phyloP scores from a whole-genome alignment of 2,329 filamentous ascomycete genomes.

The Aspergillus pseudonomiae region DNA sequence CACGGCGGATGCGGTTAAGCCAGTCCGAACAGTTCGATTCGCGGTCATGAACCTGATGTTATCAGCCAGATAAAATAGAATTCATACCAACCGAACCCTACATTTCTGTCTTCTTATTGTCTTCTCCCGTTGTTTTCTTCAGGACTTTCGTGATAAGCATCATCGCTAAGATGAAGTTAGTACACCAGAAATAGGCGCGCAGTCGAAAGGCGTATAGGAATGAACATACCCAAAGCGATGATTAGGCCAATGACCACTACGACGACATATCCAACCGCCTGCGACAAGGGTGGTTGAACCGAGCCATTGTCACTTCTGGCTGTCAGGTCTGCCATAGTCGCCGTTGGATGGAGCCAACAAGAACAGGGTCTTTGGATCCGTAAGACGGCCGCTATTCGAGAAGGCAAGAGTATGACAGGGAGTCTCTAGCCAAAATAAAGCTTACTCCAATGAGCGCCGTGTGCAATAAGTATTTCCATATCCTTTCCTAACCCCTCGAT shows the following conservation, averaged over 20 bases:
- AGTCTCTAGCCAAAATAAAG: not conserved
- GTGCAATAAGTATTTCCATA: not conserved
- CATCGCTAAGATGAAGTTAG: slow-evolving; percentile 40
- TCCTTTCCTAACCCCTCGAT: not conserved
- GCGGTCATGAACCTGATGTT: slow-evolving; percentile 54
- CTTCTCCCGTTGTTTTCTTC: slow-evolving; percentile 55
- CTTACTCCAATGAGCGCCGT: not conserved
- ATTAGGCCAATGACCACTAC: slow-evolving; percentile 46
- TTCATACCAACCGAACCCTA: slow-evolving; percentile 12
- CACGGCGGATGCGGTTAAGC: slow-evolving; percentile 57
- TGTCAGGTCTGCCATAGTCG: slow-evolving; percentile 10
- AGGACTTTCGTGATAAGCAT: slow-evolving; percentile 51
- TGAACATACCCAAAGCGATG: slow-evolving; percentile 41
- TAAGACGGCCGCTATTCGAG: fast-evolving
- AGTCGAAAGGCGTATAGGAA: not conserved
- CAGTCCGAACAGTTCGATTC: slow-evolving; percentile 55
- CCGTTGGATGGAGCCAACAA: not conserved
- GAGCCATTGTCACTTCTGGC: slow-evolving; percentile 21
- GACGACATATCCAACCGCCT: slow-evolving; percentile 48
- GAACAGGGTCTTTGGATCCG: no score
- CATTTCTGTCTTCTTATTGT: slow-evolving; percentile 59
- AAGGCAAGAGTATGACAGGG: fast-evolving
- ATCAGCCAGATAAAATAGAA: not conserved
- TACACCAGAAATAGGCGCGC: not conserved
- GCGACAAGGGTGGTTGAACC: slow-evolving; percentile 39